Conservation (phyloP, 1,284 basidiomycete genomes). For the Mycena citricolor region DNA sequence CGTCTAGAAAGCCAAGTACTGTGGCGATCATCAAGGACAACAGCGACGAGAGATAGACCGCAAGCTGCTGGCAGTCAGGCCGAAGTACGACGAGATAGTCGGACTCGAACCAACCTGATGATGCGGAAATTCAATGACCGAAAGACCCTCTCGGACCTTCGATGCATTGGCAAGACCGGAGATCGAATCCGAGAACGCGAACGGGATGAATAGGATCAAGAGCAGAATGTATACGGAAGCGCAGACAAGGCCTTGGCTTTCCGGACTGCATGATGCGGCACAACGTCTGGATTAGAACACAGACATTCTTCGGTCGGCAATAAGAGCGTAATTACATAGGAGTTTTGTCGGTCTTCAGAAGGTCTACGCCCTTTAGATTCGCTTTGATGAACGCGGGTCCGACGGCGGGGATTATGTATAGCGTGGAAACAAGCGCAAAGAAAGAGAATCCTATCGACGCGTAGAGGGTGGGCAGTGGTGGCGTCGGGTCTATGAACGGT, state of each 20-base stretch:
- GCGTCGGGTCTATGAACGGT: slow-evolving; percentile 66
- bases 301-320: slow-evolving; percentile 5
- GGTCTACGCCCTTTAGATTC: slow-evolving; percentile 76
- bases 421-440: slow-evolving; percentile 71
- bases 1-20: slow-evolving; percentile 94
- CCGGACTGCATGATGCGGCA: slow-evolving; percentile 65
- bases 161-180: slow-evolving; percentile 41
- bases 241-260: slow-evolving; percentile 89
- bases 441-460: slow-evolving; percentile 80
- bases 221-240: slow-evolving; percentile 87
- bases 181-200: slow-evolving; percentile 80
- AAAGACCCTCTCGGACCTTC: slow-evolving; percentile 57
- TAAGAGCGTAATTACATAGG: slow-evolving; percentile 61
- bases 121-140: slow-evolving; percentile 78
- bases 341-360: slow-evolving; percentile 73
- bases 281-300: slow-evolving; percentile 3
- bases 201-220: slow-evolving; percentile 86
- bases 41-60: slow-evolving; percentile 90
- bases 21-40: slow-evolving; percentile 91
- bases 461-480: slow-evolving; percentile 66
- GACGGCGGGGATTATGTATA: slow-evolving; percentile 75
- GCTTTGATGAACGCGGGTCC: slow-evolving; percentile 75
- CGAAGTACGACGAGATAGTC: not conserved
- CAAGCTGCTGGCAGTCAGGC: slow-evolving; percentile 56
- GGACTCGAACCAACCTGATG: slow-evolving; percentile 63